phyloP scores from a whole-genome alignment of 2,329 filamentous ascomycete species.

The Aspergillus piperis region DNA sequence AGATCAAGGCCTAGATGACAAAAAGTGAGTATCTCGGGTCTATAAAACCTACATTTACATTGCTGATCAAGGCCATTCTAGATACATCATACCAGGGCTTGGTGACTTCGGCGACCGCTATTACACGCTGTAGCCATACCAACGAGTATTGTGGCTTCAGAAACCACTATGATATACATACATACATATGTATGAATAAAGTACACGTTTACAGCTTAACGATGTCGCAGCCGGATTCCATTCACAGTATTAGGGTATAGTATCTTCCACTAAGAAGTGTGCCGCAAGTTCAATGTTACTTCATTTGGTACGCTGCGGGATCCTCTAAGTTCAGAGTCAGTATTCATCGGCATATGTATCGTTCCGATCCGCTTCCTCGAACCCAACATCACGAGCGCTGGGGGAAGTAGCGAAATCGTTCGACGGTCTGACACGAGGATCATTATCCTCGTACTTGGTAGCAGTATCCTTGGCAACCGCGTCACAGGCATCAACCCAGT shows the following conservation, averaged over 20 bases:
- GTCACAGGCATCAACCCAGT: constrained; percentile 96
- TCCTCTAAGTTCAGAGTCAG: constrained; percentile 23
- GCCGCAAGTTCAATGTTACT: constrained; percentile 3
- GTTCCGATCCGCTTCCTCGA: constrained; percentile 18
- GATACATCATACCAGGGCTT: constrained; percentile 91
- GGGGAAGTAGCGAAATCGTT: constrained; percentile 20
- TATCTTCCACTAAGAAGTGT: neutral
- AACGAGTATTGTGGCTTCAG: neutral
- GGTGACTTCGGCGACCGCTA: constrained; percentile 96
- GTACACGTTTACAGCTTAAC: neutral
- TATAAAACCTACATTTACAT: neutral
- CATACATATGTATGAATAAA: neutral
- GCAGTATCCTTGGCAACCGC: constrained; percentile 66
- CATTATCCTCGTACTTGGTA: constrained; percentile 34
- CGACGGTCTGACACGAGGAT: constrained; percentile 19
- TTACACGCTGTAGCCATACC: constrained; percentile 71
- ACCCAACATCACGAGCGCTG: constrained; percentile 21
- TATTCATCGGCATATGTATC: constrained; percentile 34
- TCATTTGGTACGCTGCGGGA: constrained; percentile 15
- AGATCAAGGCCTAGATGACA: constrained; percentile 93
- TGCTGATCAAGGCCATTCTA: constrained; percentile 44
- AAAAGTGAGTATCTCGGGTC: constrained; percentile 70
- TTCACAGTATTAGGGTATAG: neutral
- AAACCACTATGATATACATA: neutral
- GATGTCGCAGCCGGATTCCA: neutral